Evolutionary conservation across 257 asterid genomes (phyloP), one percentile per base, ranked within the genome.

Genomic region (Nicotiana otophora): DNA sequence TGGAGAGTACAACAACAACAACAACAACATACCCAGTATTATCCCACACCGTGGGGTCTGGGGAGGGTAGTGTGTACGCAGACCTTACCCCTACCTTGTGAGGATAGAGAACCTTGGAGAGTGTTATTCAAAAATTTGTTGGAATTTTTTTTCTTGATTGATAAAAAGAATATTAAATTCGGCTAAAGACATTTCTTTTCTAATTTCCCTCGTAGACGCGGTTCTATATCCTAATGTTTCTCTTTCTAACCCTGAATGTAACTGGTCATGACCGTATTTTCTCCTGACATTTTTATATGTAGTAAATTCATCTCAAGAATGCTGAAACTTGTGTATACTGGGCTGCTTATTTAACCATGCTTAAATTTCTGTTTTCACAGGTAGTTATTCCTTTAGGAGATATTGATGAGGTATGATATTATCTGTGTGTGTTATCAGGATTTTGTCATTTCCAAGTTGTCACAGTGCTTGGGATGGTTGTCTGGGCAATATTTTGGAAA

Each of bases 341-440:
- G 63, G 63, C 28, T 75, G 23, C 80, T 51, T 5, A 75, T 16
- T 26, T 75, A 60, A 75, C 82, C 82, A 81, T 64, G 67, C 66
- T 77, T 87, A 67, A 77, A 77, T 80, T 82, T 86, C 61, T 63
- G 48, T 80, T 72, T 86, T 87, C 84, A 81, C 93, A 96, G 99
- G 98, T 94, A 60, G 88, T 92, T 83, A 87, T 96, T 87, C 98
- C 98, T 76, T 85, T 94, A 46, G 93, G 94, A 81, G 99, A 96
- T 89, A 90, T 96, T 76, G 97, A 92, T 80, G 99, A 96, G 98
- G 99, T 94, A 92, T 82, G 31, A 15, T 51, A 30, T 82, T 75
- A 80, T 85, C 85, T 85, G 78, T 69, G 15, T 28, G 70, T 72
- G 78, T 74, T 84, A 30, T 87, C 51, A 78, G 77, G 64, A 54